These are phyloP conservation scores for Mycena olivaceomarginata DNA, from an alignment of 768 basidiomycete genomes.

Conservation along the genomic window DNA sequence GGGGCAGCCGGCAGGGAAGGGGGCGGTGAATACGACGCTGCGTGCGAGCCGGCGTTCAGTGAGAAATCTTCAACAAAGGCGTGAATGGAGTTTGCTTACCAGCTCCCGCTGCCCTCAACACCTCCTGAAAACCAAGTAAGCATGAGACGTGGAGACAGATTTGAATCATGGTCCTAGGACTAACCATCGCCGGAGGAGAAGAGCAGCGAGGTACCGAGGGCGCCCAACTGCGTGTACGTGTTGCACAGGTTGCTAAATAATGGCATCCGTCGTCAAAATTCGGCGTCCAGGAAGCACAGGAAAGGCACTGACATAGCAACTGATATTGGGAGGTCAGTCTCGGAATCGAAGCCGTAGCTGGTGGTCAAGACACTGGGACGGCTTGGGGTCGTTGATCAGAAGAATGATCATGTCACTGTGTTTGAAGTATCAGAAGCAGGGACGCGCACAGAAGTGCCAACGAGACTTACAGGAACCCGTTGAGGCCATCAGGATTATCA, in stretches of 20 bases:
- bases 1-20: too few relatives aligned
- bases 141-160: background rate
- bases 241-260: constrained; percentile 48
- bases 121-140: constrained; percentile 14
- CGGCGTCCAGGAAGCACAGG: constrained; percentile 5
- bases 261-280: constrained; percentile 14
- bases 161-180: constrained; percentile 47
- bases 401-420: constrained; percentile 48
- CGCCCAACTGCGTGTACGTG: constrained; percentile 51
- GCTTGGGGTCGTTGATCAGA: constrained; percentile 32
- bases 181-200: constrained; percentile 18
- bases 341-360: constrained; percentile 44
- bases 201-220: constrained; percentile 45
- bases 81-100: constrained; percentile 19
- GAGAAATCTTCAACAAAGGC: constrained; percentile 11
- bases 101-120: constrained; percentile 6
- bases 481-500: constrained; percentile 51
- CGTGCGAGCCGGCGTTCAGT: background rate
- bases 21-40: too few relatives aligned
- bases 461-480: constrained; percentile 26
- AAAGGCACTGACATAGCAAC: constrained; percentile 21
- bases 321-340: constrained; percentile 58
- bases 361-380: constrained; percentile 44
- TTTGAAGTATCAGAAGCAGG: constrained; percentile 45
- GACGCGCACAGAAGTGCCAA: constrained; percentile 22